Conservation (phyloP, 78 protist species). For the Planoprotostelium fungivorum region DNA sequence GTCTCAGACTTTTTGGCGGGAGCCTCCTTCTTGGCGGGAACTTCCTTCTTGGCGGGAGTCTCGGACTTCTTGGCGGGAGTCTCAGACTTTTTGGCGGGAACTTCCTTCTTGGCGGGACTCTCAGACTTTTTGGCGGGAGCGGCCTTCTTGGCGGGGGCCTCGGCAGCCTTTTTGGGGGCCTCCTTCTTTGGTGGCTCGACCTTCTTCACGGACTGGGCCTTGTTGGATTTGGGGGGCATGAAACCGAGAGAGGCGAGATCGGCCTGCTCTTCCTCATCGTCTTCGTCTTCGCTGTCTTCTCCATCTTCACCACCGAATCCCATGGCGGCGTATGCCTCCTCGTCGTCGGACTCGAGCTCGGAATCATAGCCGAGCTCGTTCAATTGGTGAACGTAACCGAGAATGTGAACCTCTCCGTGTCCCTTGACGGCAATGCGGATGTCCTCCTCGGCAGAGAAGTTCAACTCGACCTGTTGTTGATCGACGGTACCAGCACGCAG, state of each 20-base stretch:
- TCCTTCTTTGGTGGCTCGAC: no score
- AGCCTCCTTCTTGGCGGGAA: background rate
- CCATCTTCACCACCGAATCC: background rate
- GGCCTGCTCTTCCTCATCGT: background rate
- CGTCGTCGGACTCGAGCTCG: background rate
- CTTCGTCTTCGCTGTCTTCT: background rate
- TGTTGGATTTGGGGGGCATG: background rate
- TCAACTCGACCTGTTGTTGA: background rate
- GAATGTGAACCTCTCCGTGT: background rate
- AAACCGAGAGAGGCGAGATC: background rate
- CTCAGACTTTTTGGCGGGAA: background rate
- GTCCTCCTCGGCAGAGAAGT: background rate
- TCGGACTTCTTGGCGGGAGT: background rate
- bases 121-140: background rate
- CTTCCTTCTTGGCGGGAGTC: background rate
- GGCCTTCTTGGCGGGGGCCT: background rate
- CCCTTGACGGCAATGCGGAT: background rate
- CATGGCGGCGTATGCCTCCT: background rate
- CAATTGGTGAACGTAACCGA: background rate
- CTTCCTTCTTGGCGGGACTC: background rate
- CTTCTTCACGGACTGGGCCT: background rate
- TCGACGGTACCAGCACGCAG: background rate
- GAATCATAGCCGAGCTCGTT: background rate
- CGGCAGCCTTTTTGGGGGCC: background rate
- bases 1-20: background rate